phyloP scores from a whole-genome alignment of 495 filamentous ascomycete genomes.

The Chaetomidium leptoderma region DNA sequence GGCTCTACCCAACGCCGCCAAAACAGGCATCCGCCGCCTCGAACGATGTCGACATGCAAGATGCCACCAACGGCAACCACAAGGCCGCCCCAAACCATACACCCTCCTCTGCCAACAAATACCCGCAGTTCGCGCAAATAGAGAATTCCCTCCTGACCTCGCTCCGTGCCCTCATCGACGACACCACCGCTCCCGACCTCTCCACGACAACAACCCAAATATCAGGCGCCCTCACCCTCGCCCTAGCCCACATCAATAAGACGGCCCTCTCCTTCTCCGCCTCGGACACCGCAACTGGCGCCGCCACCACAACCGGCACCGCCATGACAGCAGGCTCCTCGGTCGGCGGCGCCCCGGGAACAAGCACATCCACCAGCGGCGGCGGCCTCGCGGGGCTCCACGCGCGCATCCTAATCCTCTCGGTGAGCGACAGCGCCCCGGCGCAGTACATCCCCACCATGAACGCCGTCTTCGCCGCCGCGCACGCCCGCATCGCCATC shows the following conservation, averaged over 20 bases:
- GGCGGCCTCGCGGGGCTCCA: slow-evolving; percentile 51
- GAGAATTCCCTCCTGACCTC: slow-evolving; percentile 71
- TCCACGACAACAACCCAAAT: slow-evolving; percentile 68
- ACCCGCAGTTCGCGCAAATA: slow-evolving; percentile 80
- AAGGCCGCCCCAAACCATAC: background rate
- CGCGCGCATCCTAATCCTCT: slow-evolving; percentile 80
- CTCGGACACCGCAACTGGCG: slow-evolving; percentile 12
- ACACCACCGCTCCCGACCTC: slow-evolving; percentile 58
- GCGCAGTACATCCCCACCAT: slow-evolving; percentile 96
- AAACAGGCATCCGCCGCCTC: slow-evolving; percentile 20
- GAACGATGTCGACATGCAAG: slow-evolving; percentile 46
- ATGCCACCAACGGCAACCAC: slow-evolving; percentile 24
- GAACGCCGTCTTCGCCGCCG: slow-evolving; percentile 95
- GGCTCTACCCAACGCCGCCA: slow-evolving; percentile 69
- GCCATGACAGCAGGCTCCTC: slow-evolving; percentile 14
- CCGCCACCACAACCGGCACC: slow-evolving; percentile 25
- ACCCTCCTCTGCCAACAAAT: slow-evolving; percentile 75
- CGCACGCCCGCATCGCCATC: slow-evolving; percentile 77
- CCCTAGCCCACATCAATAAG: slow-evolving; percentile 81
- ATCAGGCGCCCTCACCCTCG: slow-evolving; percentile 85
- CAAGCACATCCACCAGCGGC: slow-evolving; percentile 30
- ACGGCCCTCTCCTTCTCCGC: slow-evolving; percentile 40
- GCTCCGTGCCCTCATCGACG: slow-evolving; percentile 61
- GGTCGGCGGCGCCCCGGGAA: slow-evolving; percentile 29
- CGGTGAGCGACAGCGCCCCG: slow-evolving; percentile 75